Base-by-base conservation (phyloP, 306 rosid species). In the Fagus crenata region DNA sequence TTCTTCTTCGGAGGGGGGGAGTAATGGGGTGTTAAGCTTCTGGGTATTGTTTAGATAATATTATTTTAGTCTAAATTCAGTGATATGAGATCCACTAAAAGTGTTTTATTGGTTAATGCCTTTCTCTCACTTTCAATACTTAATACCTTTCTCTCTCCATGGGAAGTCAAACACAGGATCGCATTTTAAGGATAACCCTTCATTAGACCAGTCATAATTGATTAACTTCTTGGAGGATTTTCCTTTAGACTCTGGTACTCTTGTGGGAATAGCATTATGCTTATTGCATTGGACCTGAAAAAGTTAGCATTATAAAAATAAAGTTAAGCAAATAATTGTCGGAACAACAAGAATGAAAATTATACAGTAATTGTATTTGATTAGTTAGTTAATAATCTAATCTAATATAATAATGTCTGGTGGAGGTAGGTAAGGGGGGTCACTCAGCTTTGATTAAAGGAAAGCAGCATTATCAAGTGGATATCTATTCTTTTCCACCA, bases 401-500 rank as follows among this genome's bases (percentile, higher is more conserved):
- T 6, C 64, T 22, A 42, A 37, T 6, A 18, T 22, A 42, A 37
- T 6, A 18, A 53, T 69, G 11, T 6, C n/a, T 33, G 8, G 74
- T 54, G 83, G 18, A 60, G 71, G 73, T 46, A 6, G 76, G 79
- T 67, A 41, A 73, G 33, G 39, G 28, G 32, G 79, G 32, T 67
- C 73, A 76, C 37, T 80, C 73, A 14, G 28, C 63, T 76, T 28
- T 40, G 68, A 67, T 67, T 13, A 67, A 67, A 76, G 64, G 32
- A 3, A 68, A 70, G 71, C 75, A 75, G 60, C 49, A 5, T 15
- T 56, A 63, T 49, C 43, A 33, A 77, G 71, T 76, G 76, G 86
- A 63, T 49, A 51, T 49, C 79, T 13, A 76, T 39, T 36, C 33
- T 9, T 61, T 81, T 64, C 80, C 86, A 75, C 60, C 67, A 75